Evolutionary conservation across 768 basidiomycete genomes (phyloP), one percentile per base, ranked within the genome.

Genomic region (Artomyces pyxidatus): DNA sequence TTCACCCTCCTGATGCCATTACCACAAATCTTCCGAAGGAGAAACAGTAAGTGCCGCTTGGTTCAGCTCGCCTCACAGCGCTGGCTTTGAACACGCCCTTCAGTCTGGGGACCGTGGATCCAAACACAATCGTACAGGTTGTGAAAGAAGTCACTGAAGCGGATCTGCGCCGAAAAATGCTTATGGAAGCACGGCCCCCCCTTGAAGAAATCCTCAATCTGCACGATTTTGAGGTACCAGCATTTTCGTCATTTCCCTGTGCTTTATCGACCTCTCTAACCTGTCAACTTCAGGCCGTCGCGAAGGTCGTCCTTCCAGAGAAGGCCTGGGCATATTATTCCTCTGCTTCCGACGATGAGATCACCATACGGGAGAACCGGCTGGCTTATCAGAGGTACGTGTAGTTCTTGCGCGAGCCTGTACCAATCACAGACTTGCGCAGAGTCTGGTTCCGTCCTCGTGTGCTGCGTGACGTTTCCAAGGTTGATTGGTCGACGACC

Each of bases 271-370:
- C 44, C 29, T 45, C 43, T 42, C 21, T 37, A 11, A 27, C 27
- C 16, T 27, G 41, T 22, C 41, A 55, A 27, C 53, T 44, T 26
- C 49, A 90, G 87, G 76, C 85, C 23, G 81, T 97, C 45, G 92
- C 91, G 12, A 84, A 77, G 63, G 71, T 71, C 57, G 83, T 88
- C 9, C 81, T 97, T 71, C 67, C 81, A 2, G 82, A 85, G 30
- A 88, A 89, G 61, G 89, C 89, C 0, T 95, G 93, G 93, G 93
- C 91, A 3, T 93, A 94, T 63, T 94, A 96, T 61, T 90, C 86
- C 1, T 92, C 89, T n/a, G 92, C 93, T 17, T 83, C 94, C 10
- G 94, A 97, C 61, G 93, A 96, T 56, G 91, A 95, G 65, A 88
- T 92, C 37, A 92, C 89, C 21, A 71, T 76, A 51, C 74, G 91